A percentile compares a stretch with the other conserved stretches of the same genome.
These are phyloP conservation scores for Quercus cerris DNA, from an alignment of 306 rosid species.

Conservation along the genomic window DNA sequence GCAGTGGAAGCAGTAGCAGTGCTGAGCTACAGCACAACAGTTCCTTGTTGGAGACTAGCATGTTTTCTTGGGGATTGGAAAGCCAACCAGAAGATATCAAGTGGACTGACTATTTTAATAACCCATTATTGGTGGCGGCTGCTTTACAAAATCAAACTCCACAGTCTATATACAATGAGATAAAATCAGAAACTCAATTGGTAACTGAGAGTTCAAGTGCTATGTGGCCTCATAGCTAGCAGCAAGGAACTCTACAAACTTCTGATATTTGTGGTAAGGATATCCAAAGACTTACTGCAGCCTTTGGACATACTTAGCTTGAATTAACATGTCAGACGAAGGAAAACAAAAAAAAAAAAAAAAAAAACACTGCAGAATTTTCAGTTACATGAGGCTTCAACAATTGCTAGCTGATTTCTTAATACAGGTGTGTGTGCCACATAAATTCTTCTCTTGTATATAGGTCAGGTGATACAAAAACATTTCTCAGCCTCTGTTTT, in stretches of 20 bases:
- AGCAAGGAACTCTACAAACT: conserved; percentile 29
- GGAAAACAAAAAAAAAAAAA: neutral
- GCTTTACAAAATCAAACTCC: conserved; percentile 29
- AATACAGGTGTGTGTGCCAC: conserved; percentile 40
- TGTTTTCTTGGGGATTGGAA: conserved; percentile 41
- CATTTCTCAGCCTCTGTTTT: conserved; percentile 22
- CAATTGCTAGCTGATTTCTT: conserved; percentile 12
- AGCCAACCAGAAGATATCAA: conserved; percentile 40
- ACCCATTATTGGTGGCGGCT: conserved; percentile 42
- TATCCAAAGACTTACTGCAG: conserved; percentile 38
- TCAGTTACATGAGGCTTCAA: neutral
- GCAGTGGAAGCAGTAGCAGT: conserved; percentile 28
- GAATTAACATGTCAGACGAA: conserved; percentile 6
- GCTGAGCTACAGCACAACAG: conserved; percentile 27
- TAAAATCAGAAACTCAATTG: conserved; percentile 34
- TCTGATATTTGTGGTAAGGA: conserved; percentile 33
- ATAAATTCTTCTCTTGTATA: conserved; percentile 35
- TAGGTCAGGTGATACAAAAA: conserved; percentile 23
- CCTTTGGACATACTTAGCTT: conserved; percentile 49
- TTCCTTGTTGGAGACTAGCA: conserved; percentile 21
- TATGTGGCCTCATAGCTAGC: conserved; percentile 35
- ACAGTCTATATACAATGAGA: conserved; percentile 33
- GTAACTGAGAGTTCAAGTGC: conserved; percentile 31
- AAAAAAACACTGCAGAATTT: neutral
- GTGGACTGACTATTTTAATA: conserved; percentile 51